phyloP scores from a whole-genome alignment of 1,284 basidiomycete genomes.

The Puccinia triticina region DNA sequence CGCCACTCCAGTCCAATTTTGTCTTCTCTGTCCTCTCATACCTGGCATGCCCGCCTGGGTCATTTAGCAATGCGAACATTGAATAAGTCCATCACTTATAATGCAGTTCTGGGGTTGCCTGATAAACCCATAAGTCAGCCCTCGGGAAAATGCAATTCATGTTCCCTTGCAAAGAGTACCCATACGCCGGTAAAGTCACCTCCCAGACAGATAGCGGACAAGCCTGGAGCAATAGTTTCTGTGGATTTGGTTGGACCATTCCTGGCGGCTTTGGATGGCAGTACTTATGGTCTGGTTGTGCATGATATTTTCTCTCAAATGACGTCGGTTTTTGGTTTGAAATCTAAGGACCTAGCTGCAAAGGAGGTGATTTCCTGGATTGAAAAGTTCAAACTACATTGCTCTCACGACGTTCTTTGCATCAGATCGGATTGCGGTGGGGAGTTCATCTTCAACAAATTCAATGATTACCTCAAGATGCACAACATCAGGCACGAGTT shows the following conservation, averaged over 20 bases:
- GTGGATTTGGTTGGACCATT: conserved; percentile 4
- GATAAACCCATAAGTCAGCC: neutral
- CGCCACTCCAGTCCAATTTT: neutral
- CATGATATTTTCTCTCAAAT: too few species aligned
- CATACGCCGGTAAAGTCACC: too few species aligned
- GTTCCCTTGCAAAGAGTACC: neutral
- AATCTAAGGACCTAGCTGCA: too few species aligned
- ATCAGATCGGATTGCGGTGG: too few species aligned
- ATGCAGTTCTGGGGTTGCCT: neutral
- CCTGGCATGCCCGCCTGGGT: neutral
- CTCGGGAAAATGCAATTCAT: neutral
- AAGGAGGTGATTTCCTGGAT: too few species aligned
- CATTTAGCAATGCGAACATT: neutral
- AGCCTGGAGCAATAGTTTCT: neutral
- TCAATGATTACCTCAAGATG: too few species aligned
- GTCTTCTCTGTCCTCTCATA: neutral
- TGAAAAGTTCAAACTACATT: too few species aligned
- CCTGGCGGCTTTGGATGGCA: too few species aligned
- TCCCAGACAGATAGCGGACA: neutral
- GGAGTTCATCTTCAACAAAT: too few species aligned
- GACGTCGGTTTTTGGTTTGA: too few species aligned
- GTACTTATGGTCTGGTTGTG: too few species aligned
- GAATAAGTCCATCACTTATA: neutral
- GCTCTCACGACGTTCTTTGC: too few species aligned
- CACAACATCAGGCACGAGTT: neutral